These are phyloP conservation scores for Hemisphaericaspora xylofermentans DNA, from an alignment of 1,139 yeast genomes.

Conservation along the genomic window DNA sequence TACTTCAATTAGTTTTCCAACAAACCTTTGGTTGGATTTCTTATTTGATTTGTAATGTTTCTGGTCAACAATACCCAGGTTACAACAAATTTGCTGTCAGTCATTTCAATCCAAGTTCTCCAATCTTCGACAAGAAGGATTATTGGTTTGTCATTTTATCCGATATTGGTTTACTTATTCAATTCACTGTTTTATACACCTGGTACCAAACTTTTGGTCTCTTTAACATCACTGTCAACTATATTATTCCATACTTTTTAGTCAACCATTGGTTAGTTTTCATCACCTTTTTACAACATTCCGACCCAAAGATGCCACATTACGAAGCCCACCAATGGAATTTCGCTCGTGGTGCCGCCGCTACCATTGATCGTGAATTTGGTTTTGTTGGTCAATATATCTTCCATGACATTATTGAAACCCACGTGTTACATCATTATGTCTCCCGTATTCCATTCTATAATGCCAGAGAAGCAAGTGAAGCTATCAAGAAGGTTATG, in stretches of 20 bases:
- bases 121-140: conserved; percentile 54
- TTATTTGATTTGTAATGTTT: conserved; percentile 49
- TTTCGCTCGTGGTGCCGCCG: conserved; percentile 67
- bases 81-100: conserved; percentile 30
- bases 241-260: conserved; percentile 56
- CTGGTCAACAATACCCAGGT: conserved; percentile 50
- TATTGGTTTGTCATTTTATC: conserved; percentile 54
- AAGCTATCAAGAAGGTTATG: conserved; percentile 58
- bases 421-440: conserved; percentile 63
- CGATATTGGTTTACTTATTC: conserved; percentile 51
- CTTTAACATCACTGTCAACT: conserved; percentile 49
- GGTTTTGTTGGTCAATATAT: conserved; percentile 59
- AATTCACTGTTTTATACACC: conserved; percentile 41
- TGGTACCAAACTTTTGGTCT: conserved; percentile 50
- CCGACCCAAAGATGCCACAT: conserved; percentile 59
- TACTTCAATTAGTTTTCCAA: conserved; percentile 44
- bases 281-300: conserved; percentile 60
- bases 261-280: conserved; percentile 67
- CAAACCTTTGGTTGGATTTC: conserved; percentile 56
- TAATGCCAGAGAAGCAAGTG: conserved; percentile 60
- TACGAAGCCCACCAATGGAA: conserved; percentile 58
- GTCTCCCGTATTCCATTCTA: conserved; percentile 63
- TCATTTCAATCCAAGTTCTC: conserved; percentile 56
- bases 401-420: conserved; percentile 65
- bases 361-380: conserved; percentile 61